phyloP scores from a whole-genome alignment of 805 yeast genomes.

The Wilhelminamyces savonicus region DNA sequence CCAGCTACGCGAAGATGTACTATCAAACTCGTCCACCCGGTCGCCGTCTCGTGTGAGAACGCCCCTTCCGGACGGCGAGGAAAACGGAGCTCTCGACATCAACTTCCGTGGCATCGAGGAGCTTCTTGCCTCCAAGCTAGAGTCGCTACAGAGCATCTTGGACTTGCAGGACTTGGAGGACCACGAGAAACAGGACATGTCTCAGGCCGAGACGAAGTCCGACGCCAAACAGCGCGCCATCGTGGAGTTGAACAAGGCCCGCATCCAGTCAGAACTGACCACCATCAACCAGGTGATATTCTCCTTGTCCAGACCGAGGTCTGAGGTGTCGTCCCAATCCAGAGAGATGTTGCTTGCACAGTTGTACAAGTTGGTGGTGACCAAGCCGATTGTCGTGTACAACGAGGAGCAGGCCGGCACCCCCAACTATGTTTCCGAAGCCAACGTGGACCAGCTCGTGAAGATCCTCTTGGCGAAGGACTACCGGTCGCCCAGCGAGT shows the following conservation, averaged over 20 bases:
- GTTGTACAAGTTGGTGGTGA: constrained; percentile 40
- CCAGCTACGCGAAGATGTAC: no score
- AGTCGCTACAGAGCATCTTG: constrained; percentile 16
- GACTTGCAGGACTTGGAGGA: no score
- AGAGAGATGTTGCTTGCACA: constrained; percentile 47
- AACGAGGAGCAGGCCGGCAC: constrained; percentile 30
- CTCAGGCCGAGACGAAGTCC: no score
- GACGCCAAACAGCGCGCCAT: constrained; percentile 22
- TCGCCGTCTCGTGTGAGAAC: constrained; percentile 29
- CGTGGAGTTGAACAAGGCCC: constrained; percentile 22
- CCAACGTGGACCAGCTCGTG: constrained; percentile 25
- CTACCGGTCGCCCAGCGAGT: constrained; percentile 34
- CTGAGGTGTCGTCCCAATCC: constrained; percentile 40
- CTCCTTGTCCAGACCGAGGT: constrained; percentile 35
- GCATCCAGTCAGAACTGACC: constrained; percentile 30
- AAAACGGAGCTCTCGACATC: constrained; percentile 28
- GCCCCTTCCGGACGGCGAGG: constrained; percentile 27
- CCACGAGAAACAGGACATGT: no score
- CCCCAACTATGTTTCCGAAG: constrained; percentile 28
- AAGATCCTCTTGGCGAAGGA: constrained; percentile 25
- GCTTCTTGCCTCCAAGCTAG: constrained; percentile 23
- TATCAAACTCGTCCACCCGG: constrained; percentile 17
- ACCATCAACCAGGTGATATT: constrained; percentile 40
- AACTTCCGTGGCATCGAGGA: constrained; percentile 31
- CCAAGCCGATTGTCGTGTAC: constrained; percentile 30